Conservation (phyloP, 75 land plant species). For the Pinus albicaulis region DNA sequence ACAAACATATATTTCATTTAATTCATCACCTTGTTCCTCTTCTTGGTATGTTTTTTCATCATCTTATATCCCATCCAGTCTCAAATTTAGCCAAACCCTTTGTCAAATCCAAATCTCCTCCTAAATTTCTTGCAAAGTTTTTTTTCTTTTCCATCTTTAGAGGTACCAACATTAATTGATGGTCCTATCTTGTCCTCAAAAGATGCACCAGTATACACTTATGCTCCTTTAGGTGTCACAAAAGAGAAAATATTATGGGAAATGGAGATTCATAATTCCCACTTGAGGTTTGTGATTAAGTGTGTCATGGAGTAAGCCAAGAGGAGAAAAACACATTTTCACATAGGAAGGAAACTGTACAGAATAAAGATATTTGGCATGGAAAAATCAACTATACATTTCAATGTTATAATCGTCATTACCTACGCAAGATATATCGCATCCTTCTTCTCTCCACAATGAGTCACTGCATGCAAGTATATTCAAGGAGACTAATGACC, state of each 20-base stretch:
- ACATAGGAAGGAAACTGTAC: background rate
- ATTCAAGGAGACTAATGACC: background rate
- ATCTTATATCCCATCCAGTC: constrained; percentile 8
- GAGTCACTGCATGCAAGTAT: background rate
- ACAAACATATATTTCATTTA: constrained; percentile 8
- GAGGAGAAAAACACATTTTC: background rate
- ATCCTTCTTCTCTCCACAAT: background rate
- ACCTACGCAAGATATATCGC: background rate
- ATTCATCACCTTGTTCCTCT: constrained; percentile 10
- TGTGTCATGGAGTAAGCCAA: background rate
- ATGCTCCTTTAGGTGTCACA: background rate
- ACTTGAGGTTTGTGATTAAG: background rate
- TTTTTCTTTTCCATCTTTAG: constrained; percentile 10
- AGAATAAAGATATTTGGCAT: background rate
- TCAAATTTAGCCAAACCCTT: constrained; percentile 6
- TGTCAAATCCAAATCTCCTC: constrained; percentile 1
- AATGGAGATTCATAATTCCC: background rate
- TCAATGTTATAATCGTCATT: background rate
- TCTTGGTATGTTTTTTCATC: background rate
- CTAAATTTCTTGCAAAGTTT: background rate
- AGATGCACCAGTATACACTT: background rate
- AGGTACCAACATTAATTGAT: constrained; percentile 4
- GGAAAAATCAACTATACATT: background rate
- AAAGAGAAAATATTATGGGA: constrained; percentile 1
- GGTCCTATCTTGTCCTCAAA: background rate